phyloP scores from a whole-genome alignment of 1,284 basidiomycete genomes.

The Apiotrichum domesticum region DNA sequence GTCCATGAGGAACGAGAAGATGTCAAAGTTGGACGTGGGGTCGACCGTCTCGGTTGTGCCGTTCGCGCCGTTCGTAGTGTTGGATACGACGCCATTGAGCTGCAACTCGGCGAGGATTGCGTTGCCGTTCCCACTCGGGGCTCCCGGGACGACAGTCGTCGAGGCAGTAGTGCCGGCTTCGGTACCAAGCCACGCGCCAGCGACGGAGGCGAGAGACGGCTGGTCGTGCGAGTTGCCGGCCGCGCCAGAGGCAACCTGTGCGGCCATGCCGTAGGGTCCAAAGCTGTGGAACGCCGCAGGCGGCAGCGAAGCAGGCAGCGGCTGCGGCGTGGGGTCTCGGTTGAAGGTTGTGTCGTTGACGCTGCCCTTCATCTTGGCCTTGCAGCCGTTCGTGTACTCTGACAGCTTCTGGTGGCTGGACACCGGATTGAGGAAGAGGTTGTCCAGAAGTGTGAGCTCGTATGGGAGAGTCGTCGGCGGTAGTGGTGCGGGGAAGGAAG shows the following conservation, averaged over 20 bases:
- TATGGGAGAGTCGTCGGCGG: conserved; percentile 43
- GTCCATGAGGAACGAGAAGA: conserved; percentile 44
- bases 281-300: conserved; percentile 31
- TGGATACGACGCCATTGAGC: conserved; percentile 5
- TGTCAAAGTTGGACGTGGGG: conserved; percentile 28
- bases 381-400: conserved; percentile 40
- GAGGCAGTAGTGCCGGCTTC: conserved; percentile 5
- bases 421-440: conserved; percentile 48
- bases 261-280: conserved; percentile 24
- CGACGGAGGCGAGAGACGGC: conserved; percentile 10
- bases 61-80: neutral
- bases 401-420: conserved; percentile 44
- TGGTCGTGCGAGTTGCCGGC: neutral
- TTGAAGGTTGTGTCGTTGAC: neutral
- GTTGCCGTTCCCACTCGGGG: conserved; percentile 4
- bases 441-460: conserved; percentile 47
- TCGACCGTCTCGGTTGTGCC: conserved; percentile 1
- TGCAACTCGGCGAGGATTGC: conserved; percentile 11
- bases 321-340: neutral
- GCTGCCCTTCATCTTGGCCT: conserved; percentile 15
- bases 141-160: conserved; percentile 5
- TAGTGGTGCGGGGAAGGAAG: conserved; percentile 40
- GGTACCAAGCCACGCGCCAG: conserved; percentile 12
- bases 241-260: conserved; percentile 11
- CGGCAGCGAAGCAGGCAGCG: conserved; percentile 20